Conservation (phyloP, 805 yeast genomes). For the Lipomyces anomalus region DNA sequence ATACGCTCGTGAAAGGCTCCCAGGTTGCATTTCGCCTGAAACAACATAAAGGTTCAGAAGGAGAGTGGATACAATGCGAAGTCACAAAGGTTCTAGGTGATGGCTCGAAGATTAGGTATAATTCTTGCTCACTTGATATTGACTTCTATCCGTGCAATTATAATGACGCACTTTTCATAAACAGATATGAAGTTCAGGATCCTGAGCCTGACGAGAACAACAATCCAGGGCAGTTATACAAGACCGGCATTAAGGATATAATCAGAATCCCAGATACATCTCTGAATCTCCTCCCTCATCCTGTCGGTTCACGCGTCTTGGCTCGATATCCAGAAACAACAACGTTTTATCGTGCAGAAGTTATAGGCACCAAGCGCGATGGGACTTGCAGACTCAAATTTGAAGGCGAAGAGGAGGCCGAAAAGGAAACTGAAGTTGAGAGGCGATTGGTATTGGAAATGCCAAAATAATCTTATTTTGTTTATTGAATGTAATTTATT, state of each 20-base stretch:
- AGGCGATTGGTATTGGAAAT: slow-evolving; percentile 76
- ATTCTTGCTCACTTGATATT: not conserved
- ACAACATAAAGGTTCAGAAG: slow-evolving; percentile 57
- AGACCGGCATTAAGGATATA: slow-evolving; percentile 75
- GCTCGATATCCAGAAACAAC: slow-evolving; percentile 98
- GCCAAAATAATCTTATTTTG: slow-evolving; percentile 14
- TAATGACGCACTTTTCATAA: not conserved
- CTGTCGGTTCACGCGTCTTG: slow-evolving; percentile 73
- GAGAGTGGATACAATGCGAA: slow-evolving; percentile 95
- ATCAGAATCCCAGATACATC: slow-evolving; percentile 59
- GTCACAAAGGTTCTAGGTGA: slow-evolving; percentile 72
- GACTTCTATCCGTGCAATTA: slow-evolving; percentile 18
- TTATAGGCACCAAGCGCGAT: slow-evolving; percentile 67
- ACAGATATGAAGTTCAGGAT: slow-evolving; percentile 81
- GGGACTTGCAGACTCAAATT: slow-evolving; percentile 75
- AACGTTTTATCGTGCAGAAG: slow-evolving; percentile 92
- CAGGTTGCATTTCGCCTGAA: slow-evolving; percentile 81
- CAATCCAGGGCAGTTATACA: slow-evolving; percentile 79
- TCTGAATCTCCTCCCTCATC: slow-evolving; percentile 47
- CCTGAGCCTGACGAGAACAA: slow-evolving; percentile 96
- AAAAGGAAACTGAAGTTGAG: slow-evolving; percentile 89
- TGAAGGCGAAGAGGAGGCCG: slow-evolving; percentile 96
- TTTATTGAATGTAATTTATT: no score
- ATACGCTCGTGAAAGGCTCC: slow-evolving; percentile 42
- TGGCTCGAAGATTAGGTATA: slow-evolving; percentile 42